Evolutionary conservation across 768 basidiomycete genomes (phyloP), one percentile per base, ranked within the genome.

Genomic region (Hebeloma cylindrosporum): DNA sequence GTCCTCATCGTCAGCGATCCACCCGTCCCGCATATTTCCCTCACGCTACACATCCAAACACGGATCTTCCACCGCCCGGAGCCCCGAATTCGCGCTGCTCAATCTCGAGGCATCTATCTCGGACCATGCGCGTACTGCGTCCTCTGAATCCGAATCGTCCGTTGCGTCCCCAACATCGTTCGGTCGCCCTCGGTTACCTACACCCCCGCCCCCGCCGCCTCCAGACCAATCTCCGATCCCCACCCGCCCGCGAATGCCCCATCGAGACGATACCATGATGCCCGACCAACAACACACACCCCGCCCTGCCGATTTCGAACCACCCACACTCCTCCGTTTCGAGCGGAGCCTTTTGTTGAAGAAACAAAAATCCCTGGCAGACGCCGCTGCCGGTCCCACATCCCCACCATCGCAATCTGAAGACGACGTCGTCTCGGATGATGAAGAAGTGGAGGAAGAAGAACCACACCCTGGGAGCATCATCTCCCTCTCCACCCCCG

Each of bases 21-120:
- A 56, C 42, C 57, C 51, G 35, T 65, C 57, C 35, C 66, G 53
- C 41, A 68, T 73, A 41, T 73, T 75, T 45, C 71, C 72, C 26
- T 73, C 68, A 25, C 60, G 71, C 11, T 68, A 73, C 50, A 65
- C 59, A 3, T 57, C 60, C 8, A 47, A n/a, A 23, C 17, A 47
- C 34, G 17, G 26, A 22, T 36, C 47, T 8, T 32, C 46, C 14
- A 22, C 52, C 3, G 38, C 46, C 7, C 48, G 50, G 13, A 56
- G 47, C 27, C 60, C 58, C 8, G 56, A 60, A 14, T 56, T 58
- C 31, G 42, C 51, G n/a, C 48, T 52, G 28, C 38, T 64, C 25
- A 43, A 55, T 16, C 35, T 53, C 23, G 48, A 53, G 11, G 33
- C 21, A 18, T 41, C 28, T 34, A 47, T 29, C 47, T 49, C 14